Evolutionary conservation across 2,329 filamentous ascomycete species (phyloP).

Genomic region (Clathrospora elynae): DNA sequence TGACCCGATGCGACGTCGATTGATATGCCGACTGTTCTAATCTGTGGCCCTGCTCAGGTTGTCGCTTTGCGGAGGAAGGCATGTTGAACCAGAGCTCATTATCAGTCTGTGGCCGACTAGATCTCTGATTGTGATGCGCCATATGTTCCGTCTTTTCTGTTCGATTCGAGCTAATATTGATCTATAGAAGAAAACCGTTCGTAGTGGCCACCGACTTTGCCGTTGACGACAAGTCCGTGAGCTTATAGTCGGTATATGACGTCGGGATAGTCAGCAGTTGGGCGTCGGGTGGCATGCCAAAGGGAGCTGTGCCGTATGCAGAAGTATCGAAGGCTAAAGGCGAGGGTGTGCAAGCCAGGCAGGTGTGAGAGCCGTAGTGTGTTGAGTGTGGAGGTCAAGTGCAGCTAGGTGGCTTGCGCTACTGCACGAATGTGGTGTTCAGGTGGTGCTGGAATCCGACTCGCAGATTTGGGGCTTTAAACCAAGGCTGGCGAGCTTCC

Average conservation of each 20-base stretch:
- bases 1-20: slow-evolving; percentile 33
- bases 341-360: slow-evolving; percentile 30
- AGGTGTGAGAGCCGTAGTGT: slow-evolving; percentile 25
- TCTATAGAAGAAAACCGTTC: slow-evolving; percentile 23
- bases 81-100: slow-evolving; percentile 42
- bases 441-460: slow-evolving; percentile 29
- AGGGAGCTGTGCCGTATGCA: slow-evolving; percentile 27
- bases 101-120: slow-evolving; percentile 23
- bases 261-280: slow-evolving; percentile 38
- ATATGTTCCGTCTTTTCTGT: slow-evolving; percentile 23
- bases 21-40: slow-evolving; percentile 37
- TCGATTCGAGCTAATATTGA: slow-evolving; percentile 17
- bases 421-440: slow-evolving; percentile 37
- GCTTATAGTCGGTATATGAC: slow-evolving; percentile 30
- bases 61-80: slow-evolving; percentile 24
- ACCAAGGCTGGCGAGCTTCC: slow-evolving; percentile 22
- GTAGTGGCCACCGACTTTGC: slow-evolving; percentile 25
- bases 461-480: slow-evolving; percentile 20
- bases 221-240: slow-evolving; percentile 27
- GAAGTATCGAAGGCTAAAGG: slow-evolving; percentile 33
- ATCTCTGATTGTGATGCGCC: slow-evolving; percentile 26
- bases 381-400: slow-evolving; percentile 32
- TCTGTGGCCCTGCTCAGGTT: slow-evolving; percentile 14
- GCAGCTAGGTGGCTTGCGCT: slow-evolving; percentile 38
- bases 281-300: slow-evolving; percentile 40